A percentile compares a stretch with the other conserved stretches of the same genome.
phyloP scores from a whole-genome alignment of 164 flowering plant genomes.

The Vitis amurensis region DNA sequence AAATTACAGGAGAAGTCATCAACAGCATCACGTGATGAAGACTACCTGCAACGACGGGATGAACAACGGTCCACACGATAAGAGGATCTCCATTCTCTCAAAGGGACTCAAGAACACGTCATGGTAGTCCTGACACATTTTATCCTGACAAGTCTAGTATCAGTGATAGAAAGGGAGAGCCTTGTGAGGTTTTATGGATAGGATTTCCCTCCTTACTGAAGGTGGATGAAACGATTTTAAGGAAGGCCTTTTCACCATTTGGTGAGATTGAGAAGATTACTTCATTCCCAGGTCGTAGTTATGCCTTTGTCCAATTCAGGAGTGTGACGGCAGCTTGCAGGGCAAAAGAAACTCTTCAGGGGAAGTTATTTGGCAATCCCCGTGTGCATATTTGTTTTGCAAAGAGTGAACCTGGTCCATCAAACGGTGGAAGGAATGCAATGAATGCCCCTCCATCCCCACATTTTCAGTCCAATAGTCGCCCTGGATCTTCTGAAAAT shows the following conservation, averaged over 20 bases:
- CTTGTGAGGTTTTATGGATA: constrained; percentile 91
- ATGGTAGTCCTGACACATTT: constrained; percentile 45
- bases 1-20: constrained; percentile 72
- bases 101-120: constrained; percentile 55
- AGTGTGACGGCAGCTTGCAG: constrained; percentile 65
- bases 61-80: constrained; percentile 34
- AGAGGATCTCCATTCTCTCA: constrained; percentile 45
- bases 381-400: constrained; percentile 92
- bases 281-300: constrained; percentile 85
- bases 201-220: constrained; percentile 81
- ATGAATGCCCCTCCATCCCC: constrained; percentile 47
- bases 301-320: constrained; percentile 84
- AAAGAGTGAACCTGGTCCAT: constrained; percentile 57
- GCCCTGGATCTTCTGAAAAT: constrained; percentile 37
- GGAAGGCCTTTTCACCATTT: constrained; percentile 86
- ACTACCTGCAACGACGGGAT: constrained; percentile 45
- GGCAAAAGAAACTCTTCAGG: constrained; percentile 93
- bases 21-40: constrained; percentile 49
- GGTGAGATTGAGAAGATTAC: constrained; percentile 88
- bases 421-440: constrained; percentile 48
- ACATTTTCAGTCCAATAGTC: constrained; percentile 34
- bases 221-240: constrained; percentile 66
- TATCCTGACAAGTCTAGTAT: constrained; percentile 47
- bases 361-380: constrained; percentile 90
- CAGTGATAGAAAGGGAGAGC: constrained; percentile 64